Base-by-base conservation (phyloP, 805 yeast species). In the Kregervanrija fluxuum region DNA sequence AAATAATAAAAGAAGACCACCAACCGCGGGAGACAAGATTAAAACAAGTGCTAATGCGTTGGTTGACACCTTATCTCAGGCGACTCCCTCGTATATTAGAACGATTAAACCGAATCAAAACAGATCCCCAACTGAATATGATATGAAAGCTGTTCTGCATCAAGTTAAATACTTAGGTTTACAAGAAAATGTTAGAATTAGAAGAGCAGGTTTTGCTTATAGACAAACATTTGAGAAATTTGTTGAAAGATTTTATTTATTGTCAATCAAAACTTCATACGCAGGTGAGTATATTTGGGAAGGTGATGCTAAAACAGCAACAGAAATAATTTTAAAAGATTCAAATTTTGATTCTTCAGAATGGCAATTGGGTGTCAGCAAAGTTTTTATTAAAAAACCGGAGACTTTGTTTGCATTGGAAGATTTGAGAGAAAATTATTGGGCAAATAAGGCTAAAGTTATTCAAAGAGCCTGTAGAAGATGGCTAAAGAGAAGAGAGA, bases 191-290 rank as follows among this genome's bases (percentile, higher is more conserved):
- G 98, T 93, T 41, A 79, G 98, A 51, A 93, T 93, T 54, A 80
- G 99, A 73, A 84, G 99, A 71, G 98, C 99, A 0, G 99, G 99
- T 40, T 93, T 93, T 65, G 99, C 99, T 1, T 93, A 90, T 59
- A 82, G 99, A 67, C 95, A 95, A 53, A 86, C 96, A 0, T 93
- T 89, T 65, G 97, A 93, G 48, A 90, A 90, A 64, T 93, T 93
- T 60, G 96, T 88, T 13, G 96, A 93, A 65, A 74, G 98, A 59
- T 93, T 93, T 62, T 91, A 88, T 62, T 67, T 93, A 42, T 69
- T 93, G 39, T 88, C 97, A 1, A 79, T 89, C 4, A 77, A 80
- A 54, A 90, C 97, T 32, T 93, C 97, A 5, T 93, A 93, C 65
- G 99, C 99, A 4, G 82, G 82, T 57, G 82, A 77, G 48, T 77